Evolutionary conservation across 2,329 filamentous ascomycete genomes (phyloP), one percentile per base, ranked within the genome.

Genomic region (Setomelanomma holmii): DNA sequence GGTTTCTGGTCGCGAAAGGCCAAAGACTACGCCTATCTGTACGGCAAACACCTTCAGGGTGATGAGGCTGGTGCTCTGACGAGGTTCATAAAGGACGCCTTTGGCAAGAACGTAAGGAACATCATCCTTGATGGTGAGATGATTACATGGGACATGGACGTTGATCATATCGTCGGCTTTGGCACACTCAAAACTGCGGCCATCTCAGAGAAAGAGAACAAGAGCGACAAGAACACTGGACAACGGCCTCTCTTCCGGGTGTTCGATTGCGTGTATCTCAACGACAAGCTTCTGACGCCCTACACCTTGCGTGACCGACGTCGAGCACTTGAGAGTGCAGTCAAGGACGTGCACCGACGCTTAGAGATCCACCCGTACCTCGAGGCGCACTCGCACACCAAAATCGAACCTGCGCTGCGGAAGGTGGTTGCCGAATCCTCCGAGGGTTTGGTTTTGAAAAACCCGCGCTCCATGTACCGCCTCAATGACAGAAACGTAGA

Each of bases 121-220:
- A 82, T 96, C 59, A 96, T 99, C 43, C 81, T 99, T 0, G 95
- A 99, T 66, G 95, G 95, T 8, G 95, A 99, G 73, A 99, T 99
- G 95, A 92, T 99, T 51, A 96, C 93, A 0, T 99, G 95, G 95
- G 91, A 98, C 69, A 90, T 92, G 55, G 86, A 88, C 39, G 81
- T 89, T 43, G 89, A 96, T 76, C 89, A 89, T 49, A 89, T 95
- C 45, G 89, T 96, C 14, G 86, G 89, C 0, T 99, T 99, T 72
- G 95, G 95, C 6, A 96, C 91, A 0, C 81, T 99, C 42, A 99
- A 99, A 76, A 93, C 91, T 1, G 93, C 93, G 0, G 93, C 93
- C 0, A 76, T 96, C 24, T 83, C 87, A 0, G 90, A 93, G 65
- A 88, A 93, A 67, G 85, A 86, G 55, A 91, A 93, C 57, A 88